These are phyloP conservation scores for Themeda triandra DNA, from an alignment of 176 grass and related monocot genomes.

Conservation along the genomic window DNA sequence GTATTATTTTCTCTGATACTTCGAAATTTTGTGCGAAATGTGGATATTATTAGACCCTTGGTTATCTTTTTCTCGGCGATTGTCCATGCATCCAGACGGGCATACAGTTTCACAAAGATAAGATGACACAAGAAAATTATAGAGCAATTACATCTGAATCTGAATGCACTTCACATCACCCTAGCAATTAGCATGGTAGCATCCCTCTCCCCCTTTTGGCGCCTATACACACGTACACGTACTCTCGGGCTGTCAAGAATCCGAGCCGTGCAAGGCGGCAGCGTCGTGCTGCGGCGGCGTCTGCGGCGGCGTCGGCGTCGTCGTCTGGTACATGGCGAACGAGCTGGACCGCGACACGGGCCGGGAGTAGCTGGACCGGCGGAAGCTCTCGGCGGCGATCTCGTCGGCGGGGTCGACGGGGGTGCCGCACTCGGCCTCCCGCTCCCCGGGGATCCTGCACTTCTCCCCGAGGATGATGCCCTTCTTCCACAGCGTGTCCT, in stretches of 20 bases:
- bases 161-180: neutral
- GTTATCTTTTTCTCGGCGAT: too few species aligned
- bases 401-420: neutral
- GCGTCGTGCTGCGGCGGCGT: constrained; percentile 19
- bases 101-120: neutral
- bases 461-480: constrained; percentile 85
- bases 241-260: constrained; percentile 22
- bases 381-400: constrained; percentile 32
- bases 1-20: too few species aligned
- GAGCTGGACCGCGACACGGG: constrained; percentile 57
- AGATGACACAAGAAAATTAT: neutral
- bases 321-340: constrained; percentile 42
- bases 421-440: constrained; percentile 52
- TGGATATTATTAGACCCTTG: too few species aligned
- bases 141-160: constrained; percentile 6
- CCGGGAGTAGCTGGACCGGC: constrained; percentile 47
- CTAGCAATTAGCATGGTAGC: neutral
- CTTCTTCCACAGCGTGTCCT: constrained; percentile 91
- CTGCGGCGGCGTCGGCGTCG: neutral
- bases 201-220: neutral
- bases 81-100: too few species aligned
- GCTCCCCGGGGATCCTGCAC: constrained; percentile 64
- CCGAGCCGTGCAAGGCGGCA: neutral
- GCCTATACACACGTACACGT: neutral
- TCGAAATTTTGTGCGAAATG: too few species aligned